Evolutionary conservation across 2,329 filamentous ascomycete genomes (phyloP).

Genomic region (Colletotrichum sp.): DNA sequence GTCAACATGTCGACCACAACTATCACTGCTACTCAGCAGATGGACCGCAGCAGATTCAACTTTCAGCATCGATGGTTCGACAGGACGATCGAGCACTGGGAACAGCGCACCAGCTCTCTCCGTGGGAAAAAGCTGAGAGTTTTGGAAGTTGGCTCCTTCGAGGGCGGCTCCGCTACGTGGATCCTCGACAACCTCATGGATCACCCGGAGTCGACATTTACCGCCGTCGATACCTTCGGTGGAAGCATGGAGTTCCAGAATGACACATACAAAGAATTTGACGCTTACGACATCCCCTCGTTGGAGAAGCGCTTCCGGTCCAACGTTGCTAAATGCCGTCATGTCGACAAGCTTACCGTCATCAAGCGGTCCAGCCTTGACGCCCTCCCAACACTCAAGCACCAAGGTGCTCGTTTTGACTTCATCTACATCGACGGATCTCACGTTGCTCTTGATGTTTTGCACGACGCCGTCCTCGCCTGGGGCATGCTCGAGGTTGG

Average conservation of each 20-base stretch:
- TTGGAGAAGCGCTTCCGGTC: neutral
- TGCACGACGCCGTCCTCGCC: neutral
- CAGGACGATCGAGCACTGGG: neutral
- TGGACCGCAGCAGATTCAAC: neutral
- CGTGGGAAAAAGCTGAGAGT: neutral
- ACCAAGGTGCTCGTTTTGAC: neutral
- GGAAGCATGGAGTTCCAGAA: neutral
- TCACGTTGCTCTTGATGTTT: neutral
- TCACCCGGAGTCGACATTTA: neutral
- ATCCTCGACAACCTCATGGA: neutral
- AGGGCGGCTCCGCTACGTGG: neutral
- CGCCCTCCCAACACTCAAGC: neutral
- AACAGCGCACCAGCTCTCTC: neutral
- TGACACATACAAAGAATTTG: neutral
- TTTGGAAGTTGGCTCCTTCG: neutral
- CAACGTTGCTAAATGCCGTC: neutral
- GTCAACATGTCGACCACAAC: neutral
- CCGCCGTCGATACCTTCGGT: neutral
- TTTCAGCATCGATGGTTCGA: neutral
- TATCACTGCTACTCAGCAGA: neutral
- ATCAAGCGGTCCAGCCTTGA: neutral
- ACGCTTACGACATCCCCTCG: neutral
- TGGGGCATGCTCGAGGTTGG: neutral
- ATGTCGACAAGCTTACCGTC: neutral
- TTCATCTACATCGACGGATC: neutral